Evolutionary conservation across 352 stramenopile species (phyloP).

Genomic region (Chrysophaeum taylorii): DNA sequence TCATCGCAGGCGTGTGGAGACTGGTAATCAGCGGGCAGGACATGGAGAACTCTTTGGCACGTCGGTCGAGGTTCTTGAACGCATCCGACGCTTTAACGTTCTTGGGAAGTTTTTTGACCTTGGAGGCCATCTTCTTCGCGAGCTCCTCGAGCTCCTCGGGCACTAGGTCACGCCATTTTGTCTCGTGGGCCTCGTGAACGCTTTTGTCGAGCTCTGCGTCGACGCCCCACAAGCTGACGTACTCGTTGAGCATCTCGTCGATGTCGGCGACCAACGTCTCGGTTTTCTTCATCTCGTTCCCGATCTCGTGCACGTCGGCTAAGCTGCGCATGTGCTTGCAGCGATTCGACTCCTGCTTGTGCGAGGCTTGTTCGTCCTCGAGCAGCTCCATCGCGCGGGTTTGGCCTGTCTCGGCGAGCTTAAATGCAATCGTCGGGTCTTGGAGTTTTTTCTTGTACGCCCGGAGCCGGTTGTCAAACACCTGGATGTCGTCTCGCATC

Average conservation of each 20-base stretch:
- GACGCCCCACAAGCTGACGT: constrained; percentile 22
- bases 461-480: constrained; percentile 65
- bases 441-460: constrained; percentile 24
- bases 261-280: constrained; percentile 18
- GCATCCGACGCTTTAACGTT: constrained; percentile 55
- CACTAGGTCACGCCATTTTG: constrained; percentile 66
- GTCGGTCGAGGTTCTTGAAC: constrained; percentile 18
- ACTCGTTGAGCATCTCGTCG: constrained; percentile 25
- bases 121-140: not conserved
- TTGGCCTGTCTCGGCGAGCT: constrained; percentile 20
- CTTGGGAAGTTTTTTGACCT: constrained; percentile 68
- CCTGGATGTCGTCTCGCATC: constrained; percentile 70
- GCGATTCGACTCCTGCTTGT: constrained; percentile 22
- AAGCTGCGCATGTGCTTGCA: constrained; percentile 7
- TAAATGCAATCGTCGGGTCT: constrained; percentile 20
- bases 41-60: constrained; percentile 28
- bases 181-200: constrained; percentile 27
- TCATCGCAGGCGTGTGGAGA: constrained; percentile 33
- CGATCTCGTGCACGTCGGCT: constrained; percentile 18
- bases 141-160: constrained; percentile 67
- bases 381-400: constrained; percentile 21
- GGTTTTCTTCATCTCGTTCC: constrained; percentile 4
- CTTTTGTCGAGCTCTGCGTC: constrained; percentile 17
- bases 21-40: constrained; percentile 28
- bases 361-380: constrained; percentile 9